Percentiles rank a stretch among this genome's conserved stretches.
Evolutionary conservation across 2,329 filamentous ascomycete genomes (phyloP).

Genomic region (Thelonectria blattea): DNA sequence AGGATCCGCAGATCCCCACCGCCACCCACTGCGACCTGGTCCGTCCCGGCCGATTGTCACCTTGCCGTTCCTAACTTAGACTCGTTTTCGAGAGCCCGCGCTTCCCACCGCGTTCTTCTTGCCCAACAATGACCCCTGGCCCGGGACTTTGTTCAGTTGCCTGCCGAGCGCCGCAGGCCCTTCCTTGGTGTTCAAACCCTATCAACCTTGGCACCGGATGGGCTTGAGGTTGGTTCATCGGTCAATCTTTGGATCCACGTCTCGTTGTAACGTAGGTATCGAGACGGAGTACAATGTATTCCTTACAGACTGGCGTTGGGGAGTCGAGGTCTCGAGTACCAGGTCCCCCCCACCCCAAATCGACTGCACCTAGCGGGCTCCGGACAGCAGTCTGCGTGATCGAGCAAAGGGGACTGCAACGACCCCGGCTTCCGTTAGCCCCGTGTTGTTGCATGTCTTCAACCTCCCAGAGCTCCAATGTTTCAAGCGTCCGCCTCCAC

Average conservation of each 20-base stretch:
- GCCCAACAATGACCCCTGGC: conserved; percentile 21
- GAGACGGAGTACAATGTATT: conserved; percentile 5
- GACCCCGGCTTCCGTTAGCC: conserved; percentile 25
- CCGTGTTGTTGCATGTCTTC: conserved; percentile 26
- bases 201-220: conserved; percentile 8
- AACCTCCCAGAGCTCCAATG: conserved; percentile 30
- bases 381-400: conserved; percentile 3
- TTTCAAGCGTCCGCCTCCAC: conserved; percentile 37
- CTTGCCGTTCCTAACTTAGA: conserved; percentile 39
- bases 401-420: conserved; percentile 9
- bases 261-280: not conserved
- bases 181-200: conserved; percentile 13
- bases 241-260: conserved; percentile 14
- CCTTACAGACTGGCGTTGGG: conserved; percentile 3
- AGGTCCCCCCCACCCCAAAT: not conserved
- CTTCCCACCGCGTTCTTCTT: conserved; percentile 20
- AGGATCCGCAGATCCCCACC: conserved; percentile 24
- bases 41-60: conserved; percentile 36
- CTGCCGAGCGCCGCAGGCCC: conserved; percentile 18
- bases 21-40: conserved; percentile 33
- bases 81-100: conserved; percentile 25
- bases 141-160: conserved; percentile 25
- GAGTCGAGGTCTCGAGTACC: not conserved
- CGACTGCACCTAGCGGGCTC: conserved; percentile 10
- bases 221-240: conserved; percentile 12